Conservation (phyloP, 257 asterid genomes). For the Nicotiana paniculata region DNA sequence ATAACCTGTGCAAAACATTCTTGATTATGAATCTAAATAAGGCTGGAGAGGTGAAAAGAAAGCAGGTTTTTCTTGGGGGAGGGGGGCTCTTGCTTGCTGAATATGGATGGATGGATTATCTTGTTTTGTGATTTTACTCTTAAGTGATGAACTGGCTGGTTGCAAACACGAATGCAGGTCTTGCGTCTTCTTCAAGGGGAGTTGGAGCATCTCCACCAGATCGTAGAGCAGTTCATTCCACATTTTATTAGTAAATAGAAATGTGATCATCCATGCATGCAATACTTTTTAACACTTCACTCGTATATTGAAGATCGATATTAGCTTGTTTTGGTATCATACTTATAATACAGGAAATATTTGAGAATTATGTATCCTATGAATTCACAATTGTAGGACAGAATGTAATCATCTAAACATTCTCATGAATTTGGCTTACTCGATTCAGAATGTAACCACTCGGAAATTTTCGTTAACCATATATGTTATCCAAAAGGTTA, state of each 20-base stretch:
- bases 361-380: not conserved
- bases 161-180: slow-evolving; percentile 37
- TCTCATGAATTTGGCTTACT: no score
- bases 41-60: not conserved
- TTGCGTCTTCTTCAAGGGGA: slow-evolving; percentile 68
- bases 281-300: no score
- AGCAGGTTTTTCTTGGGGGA: not conserved
- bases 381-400: no score
- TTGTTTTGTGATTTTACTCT: not conserved
- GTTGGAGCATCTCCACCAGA: slow-evolving; percentile 43
- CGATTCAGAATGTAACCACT: no score
- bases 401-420: no score
- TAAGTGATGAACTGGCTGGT: not conserved
- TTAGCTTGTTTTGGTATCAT: no score
- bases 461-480: no score
- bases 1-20: not conserved
- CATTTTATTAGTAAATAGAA: slow-evolving; percentile 5
- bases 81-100: not conserved
- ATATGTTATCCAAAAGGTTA: not conserved
- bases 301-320: no score
- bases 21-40: not conserved
- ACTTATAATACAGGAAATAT: no score
- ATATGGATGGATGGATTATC: not conserved
- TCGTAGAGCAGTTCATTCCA: slow-evolving; percentile 44
- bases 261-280: not conserved